phyloP scores from a whole-genome alignment of 2,329 filamentous ascomycete species.

The Venturia carpophila region DNA sequence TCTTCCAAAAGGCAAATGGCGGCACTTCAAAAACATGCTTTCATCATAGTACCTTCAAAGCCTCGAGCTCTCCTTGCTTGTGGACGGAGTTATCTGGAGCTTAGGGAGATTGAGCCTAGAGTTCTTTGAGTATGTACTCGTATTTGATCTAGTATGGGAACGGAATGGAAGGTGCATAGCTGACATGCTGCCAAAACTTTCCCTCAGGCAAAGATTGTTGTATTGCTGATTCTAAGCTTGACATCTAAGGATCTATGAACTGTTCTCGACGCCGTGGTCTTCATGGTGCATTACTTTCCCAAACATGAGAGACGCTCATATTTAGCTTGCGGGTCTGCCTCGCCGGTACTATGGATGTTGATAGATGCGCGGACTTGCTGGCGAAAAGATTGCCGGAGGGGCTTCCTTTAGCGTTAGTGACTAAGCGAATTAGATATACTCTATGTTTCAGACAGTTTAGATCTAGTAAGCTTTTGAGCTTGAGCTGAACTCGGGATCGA shows the following conservation, averaged over 20 bases:
- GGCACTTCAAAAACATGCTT: slow-evolving; percentile 6
- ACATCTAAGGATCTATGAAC: not conserved
- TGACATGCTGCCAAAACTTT: not conserved
- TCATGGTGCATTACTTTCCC: too few relatives aligned
- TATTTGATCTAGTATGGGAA: slow-evolving; percentile 7
- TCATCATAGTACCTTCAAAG: not conserved
- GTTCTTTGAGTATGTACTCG: not conserved
- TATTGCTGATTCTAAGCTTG: not conserved
- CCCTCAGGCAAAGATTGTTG: not conserved
- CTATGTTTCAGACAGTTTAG: too few relatives aligned
- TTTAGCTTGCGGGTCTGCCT: not conserved
- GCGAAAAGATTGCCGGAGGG: too few relatives aligned
- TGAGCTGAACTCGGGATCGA: too few relatives aligned
- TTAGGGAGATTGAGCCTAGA: slow-evolving; percentile 7
- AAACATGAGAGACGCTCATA: not conserved
- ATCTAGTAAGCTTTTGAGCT: too few relatives aligned
- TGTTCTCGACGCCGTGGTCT: too few relatives aligned
- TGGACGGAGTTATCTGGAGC: slow-evolving; percentile 6
- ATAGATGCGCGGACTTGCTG: too few relatives aligned
- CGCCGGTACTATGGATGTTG: too few relatives aligned
- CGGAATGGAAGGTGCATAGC: not conserved
- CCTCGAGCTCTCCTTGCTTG: not conserved
- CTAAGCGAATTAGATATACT: too few relatives aligned
- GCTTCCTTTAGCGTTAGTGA: too few relatives aligned
- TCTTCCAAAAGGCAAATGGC: not conserved